Conservation (phyloP, 352 stramenopile genomes). For the Globisporangium yorkense region DNA sequence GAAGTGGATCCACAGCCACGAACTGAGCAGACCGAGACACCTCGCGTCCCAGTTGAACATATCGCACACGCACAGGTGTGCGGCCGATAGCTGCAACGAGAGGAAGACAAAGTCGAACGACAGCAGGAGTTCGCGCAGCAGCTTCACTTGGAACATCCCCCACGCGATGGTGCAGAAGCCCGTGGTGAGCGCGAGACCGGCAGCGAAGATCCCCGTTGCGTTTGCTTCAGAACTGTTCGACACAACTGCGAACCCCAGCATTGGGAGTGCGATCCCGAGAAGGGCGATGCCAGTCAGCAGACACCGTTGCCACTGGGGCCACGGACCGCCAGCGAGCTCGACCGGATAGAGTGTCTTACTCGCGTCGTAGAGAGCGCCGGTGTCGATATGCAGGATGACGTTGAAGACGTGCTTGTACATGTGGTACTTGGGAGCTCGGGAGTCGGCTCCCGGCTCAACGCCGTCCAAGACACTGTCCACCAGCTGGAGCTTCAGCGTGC, state of each 20-base stretch:
- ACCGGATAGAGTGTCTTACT: constrained; percentile 3
- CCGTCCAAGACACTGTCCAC: neutral
- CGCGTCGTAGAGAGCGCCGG: constrained; percentile 1
- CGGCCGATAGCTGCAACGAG: constrained; percentile 13
- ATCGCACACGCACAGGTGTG: constrained; percentile 9
- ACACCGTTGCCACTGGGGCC: neutral
- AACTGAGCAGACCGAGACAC: constrained; percentile 1
- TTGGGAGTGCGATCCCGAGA: neutral
- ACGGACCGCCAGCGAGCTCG: neutral
- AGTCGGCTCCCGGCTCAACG: neutral
- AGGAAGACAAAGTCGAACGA: constrained; percentile 23
- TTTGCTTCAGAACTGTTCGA: neutral
- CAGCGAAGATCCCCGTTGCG: neutral
- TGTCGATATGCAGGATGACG: neutral
- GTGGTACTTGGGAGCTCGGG: neutral
- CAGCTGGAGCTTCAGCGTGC: neutral
- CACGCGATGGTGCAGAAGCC: neutral
- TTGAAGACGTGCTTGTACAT: neutral
- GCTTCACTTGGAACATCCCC: constrained; percentile 1
- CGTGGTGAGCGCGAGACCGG: neutral
- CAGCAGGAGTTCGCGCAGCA: constrained; percentile 7
- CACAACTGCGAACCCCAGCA: neutral
- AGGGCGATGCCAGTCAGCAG: neutral
- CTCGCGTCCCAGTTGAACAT: constrained; percentile 15
- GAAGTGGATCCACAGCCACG: constrained; percentile 20